Percentiles rank a stretch among this genome's conserved stretches.
Evolutionary conservation across 352 stramenopile species (phyloP).

Genomic region (Globisporangium parvum): DNA sequence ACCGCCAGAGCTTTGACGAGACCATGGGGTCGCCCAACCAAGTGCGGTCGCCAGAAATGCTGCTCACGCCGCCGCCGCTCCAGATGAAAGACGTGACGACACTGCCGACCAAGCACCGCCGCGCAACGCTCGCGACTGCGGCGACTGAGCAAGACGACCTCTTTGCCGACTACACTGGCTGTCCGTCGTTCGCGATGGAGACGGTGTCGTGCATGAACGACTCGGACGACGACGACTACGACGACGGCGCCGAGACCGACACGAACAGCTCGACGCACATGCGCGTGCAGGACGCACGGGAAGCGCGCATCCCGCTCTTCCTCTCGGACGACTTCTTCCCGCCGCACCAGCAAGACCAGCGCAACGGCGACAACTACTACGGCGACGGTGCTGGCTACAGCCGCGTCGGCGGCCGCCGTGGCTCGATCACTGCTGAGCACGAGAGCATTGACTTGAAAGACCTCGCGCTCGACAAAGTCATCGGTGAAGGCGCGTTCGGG

Average conservation of each 20-base stretch:
- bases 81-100: slow-evolving; percentile 25
- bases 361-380: slow-evolving; percentile 11
- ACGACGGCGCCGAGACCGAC: slow-evolving; percentile 21
- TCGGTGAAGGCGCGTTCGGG: slow-evolving; percentile 76
- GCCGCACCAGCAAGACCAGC: slow-evolving; percentile 20
- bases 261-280: slow-evolving; percentile 34
- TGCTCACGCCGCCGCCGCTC: slow-evolving; percentile 19
- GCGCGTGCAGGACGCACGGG: slow-evolving; percentile 39
- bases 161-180: slow-evolving; percentile 24
- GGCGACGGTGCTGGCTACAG: slow-evolving; percentile 9
- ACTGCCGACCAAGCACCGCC: slow-evolving; percentile 12
- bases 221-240: slow-evolving; percentile 21
- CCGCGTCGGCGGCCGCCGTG: slow-evolving; percentile 8
- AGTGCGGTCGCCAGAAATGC: slow-evolving; percentile 22
- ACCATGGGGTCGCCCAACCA: slow-evolving; percentile 23
- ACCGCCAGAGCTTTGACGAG: slow-evolving; percentile 31
- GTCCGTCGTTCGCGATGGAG: slow-evolving; percentile 12
- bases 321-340: slow-evolving; percentile 41
- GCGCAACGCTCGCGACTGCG: slow-evolving; percentile 7
- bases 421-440: slow-evolving; percentile 28
- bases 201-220: slow-evolving; percentile 7
- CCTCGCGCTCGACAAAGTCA: slow-evolving; percentile 43
- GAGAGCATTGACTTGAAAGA: slow-evolving; percentile 61
- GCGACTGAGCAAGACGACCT: slow-evolving; percentile 22
- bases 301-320: slow-evolving; percentile 60